A percentile compares a stretch with the other conserved stretches of the same genome.
phyloP scores from a whole-genome alignment of 345 rosid genomes.

The Viola odorata region DNA sequence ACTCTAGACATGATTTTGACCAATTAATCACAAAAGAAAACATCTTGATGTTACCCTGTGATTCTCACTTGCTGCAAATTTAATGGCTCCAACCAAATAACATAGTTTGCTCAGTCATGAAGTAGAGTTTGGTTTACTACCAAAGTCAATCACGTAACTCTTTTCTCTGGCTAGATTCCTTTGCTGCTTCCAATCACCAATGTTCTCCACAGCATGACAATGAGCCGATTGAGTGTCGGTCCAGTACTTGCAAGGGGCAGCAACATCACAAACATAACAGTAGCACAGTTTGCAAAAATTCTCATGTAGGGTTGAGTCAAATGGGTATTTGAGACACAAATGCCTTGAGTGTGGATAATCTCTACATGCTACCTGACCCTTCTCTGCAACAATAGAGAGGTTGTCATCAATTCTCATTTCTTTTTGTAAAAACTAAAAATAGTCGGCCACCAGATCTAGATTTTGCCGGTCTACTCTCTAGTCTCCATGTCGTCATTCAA shows the following conservation, averaged over 20 bases:
- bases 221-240: conserved; percentile 21
- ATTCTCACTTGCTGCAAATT: too few species aligned
- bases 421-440: too few species aligned
- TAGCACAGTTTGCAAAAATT: conserved; percentile 48
- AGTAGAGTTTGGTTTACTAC: too few species aligned
- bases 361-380: conserved; percentile 71
- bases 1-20: conserved; percentile 9
- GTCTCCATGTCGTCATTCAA: too few species aligned
- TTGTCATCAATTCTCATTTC: conserved; percentile 14
- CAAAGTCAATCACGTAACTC: too few species aligned
- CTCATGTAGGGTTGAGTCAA: conserved; percentile 43
- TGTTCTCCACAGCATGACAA: conserved; percentile 42
- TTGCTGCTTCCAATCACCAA: conserved; percentile 18
- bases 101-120: too few species aligned
- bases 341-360: conserved; percentile 77
- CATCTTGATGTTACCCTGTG: too few species aligned
- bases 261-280: conserved; percentile 55
- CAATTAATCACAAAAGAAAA: neutral
- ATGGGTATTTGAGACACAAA: conserved; percentile 51
- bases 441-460: too few species aligned
- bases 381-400: conserved; percentile 30
- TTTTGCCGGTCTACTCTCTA: too few species aligned
- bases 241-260: conserved; percentile 65
- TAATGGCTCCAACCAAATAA: too few species aligned
- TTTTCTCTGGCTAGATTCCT: conserved; percentile 10